A percentile compares a stretch with the other conserved stretches of the same genome.
These are phyloP conservation scores for Solanum peruvianum DNA, from an alignment of 257 asterid species.

Conservation along the genomic window DNA sequence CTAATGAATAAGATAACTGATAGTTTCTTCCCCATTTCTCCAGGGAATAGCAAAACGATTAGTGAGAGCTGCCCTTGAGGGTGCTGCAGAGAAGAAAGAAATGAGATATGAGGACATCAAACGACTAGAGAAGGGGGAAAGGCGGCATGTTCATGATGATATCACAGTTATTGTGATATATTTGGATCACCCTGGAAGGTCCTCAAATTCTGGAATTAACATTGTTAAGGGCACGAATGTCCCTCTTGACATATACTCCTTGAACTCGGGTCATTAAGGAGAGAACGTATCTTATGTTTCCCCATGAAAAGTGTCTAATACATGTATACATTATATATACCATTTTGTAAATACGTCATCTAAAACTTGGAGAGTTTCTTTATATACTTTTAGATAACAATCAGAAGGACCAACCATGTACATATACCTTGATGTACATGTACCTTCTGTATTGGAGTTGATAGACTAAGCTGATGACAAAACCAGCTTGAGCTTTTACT, in stretches of 20 bases:
- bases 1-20: background rate
- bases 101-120: slow-evolving; percentile 25
- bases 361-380: background rate
- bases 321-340: background rate
- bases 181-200: slow-evolving; percentile 13
- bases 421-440: background rate
- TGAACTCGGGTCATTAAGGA: slow-evolving; percentile 9
- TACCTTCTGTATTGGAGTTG: background rate
- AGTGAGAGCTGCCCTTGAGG: slow-evolving; percentile 29
- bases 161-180: slow-evolving; percentile 25
- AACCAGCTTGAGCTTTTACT: background rate
- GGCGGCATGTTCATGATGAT: slow-evolving; percentile 31
- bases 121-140: slow-evolving; percentile 17
- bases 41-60: slow-evolving; percentile 34
- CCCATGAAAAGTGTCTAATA: background rate
- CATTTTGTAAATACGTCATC: background rate
- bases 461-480: background rate
- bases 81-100: slow-evolving; percentile 27
- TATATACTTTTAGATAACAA: background rate
- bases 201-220: background rate
- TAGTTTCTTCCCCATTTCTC: background rate
- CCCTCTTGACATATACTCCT: slow-evolving; percentile 25
- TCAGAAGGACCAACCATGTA: background rate
- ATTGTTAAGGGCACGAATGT: slow-evolving; percentile 2
- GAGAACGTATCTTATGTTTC: slow-evolving; percentile 1